A percentile compares a stretch with the other conserved stretches of the same genome.
phyloP scores from a whole-genome alignment of 2,329 filamentous ascomycete genomes.

The Fusarium stilboides region DNA sequence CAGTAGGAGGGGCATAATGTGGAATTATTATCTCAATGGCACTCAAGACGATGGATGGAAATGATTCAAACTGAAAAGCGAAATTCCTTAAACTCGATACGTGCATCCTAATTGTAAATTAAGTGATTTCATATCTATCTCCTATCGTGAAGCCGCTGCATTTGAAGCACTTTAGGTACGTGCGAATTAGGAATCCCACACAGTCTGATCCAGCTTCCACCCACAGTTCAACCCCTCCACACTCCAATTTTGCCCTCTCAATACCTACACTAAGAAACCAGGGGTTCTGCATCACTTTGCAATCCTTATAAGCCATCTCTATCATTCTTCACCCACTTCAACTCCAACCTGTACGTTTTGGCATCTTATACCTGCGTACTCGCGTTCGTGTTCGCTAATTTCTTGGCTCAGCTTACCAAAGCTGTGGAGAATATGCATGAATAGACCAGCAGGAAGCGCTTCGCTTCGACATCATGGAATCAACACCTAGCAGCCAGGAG shows the following conservation, averaged over 20 bases:
- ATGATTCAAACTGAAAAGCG: not conserved
- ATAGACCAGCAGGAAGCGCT: slow-evolving; percentile 38
- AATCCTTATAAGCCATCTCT: slow-evolving; percentile 5
- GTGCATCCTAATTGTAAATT: no score
- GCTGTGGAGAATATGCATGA: slow-evolving; percentile 44
- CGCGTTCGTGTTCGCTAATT: slow-evolving; percentile 37
- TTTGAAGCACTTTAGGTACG: not conserved
- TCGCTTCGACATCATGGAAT: slow-evolving; percentile 48
- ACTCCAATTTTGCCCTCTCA: slow-evolving; percentile 27
- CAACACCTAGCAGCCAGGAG: slow-evolving; percentile 41
- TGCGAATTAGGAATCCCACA: not conserved
- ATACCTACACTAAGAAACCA: slow-evolving; percentile 9
- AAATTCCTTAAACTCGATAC: not conserved
- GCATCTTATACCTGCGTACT: slow-evolving; percentile 13
- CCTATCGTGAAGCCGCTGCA: not conserved
- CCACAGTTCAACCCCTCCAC: slow-evolving; percentile 29
- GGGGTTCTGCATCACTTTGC: slow-evolving; percentile 7
- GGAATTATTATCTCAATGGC: not conserved
- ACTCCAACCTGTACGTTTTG: not conserved
- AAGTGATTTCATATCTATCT: not conserved
- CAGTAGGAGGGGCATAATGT: slow-evolving; percentile 1
- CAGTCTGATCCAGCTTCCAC: slow-evolving; percentile 15
- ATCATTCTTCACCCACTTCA: not conserved
- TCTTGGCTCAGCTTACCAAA: slow-evolving; percentile 3
- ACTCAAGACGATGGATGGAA: not conserved